Evolutionary conservation across 2,329 filamentous ascomycete genomes (phyloP).

Genomic region (Paracamarosporium sp.): DNA sequence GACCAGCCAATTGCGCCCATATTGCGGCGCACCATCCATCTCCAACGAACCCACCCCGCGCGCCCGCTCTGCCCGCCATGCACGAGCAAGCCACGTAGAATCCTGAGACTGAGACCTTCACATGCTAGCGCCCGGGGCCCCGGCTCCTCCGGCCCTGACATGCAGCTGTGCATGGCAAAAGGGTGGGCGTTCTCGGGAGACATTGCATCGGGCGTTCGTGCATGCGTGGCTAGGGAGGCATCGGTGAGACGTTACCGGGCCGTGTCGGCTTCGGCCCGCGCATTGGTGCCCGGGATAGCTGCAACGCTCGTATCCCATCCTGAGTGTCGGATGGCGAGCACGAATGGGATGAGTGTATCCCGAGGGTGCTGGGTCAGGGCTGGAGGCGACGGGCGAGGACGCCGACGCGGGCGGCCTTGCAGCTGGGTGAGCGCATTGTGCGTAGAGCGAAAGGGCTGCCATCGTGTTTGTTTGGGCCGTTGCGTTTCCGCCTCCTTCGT

Average conservation of each 20-base stretch:
- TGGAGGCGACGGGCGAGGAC: too few species aligned
- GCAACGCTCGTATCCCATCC: too few species aligned
- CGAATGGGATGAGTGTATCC: neutral
- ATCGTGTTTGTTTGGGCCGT: too few species aligned
- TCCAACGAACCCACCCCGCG: neutral
- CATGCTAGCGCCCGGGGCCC: slow-evolving; percentile 2
- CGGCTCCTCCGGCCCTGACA: neutral
- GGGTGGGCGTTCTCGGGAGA: too few species aligned
- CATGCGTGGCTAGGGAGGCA: neutral
- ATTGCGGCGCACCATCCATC: neutral
- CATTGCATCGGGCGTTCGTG: neutral
- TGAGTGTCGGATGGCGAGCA: too few species aligned
- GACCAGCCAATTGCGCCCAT: too few species aligned
- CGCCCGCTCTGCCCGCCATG: neutral
- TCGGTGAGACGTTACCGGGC: neutral
- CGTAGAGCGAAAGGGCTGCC: too few species aligned
- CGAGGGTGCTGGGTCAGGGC: neutral
- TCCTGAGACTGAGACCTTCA: neutral
- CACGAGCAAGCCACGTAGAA: neutral
- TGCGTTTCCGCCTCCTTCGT: too few species aligned
- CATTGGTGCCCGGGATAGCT: neutral
- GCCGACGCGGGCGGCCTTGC: too few species aligned
- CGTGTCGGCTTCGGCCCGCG: neutral
- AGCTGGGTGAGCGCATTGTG: too few species aligned
- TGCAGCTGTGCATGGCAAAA: neutral